Evolutionary conservation across 148 eudicot species (phyloP).

Genomic region (Pharnaceum exiguum): DNA sequence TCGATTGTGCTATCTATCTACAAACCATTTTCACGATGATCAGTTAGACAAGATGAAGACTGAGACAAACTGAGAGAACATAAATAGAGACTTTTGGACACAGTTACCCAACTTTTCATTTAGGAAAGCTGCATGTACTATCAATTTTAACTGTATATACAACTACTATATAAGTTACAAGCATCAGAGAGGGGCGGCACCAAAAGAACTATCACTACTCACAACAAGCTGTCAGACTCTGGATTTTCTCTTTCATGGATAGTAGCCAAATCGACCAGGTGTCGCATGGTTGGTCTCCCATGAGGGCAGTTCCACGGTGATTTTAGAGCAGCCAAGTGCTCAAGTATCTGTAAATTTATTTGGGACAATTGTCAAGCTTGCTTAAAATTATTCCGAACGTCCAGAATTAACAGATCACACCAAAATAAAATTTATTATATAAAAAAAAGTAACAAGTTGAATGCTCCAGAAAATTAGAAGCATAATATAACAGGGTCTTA

Average conservation of each 20-base stretch:
- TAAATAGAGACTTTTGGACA: too few species aligned
- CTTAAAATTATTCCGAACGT: background rate
- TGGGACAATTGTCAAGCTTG: background rate
- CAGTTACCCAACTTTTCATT: too few species aligned
- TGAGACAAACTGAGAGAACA: too few species aligned
- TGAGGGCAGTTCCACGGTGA: conserved; percentile 99
- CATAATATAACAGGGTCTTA: too few species aligned
- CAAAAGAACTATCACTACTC: background rate
- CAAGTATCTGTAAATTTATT: conserved; percentile 52
- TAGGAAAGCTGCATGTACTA: too few species aligned
- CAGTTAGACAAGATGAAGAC: too few species aligned
- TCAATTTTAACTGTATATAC: too few species aligned
- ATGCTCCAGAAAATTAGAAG: too few species aligned
- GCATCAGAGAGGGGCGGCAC: background rate
- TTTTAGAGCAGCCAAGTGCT: conserved; percentile 71
- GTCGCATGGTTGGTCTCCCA: conserved; percentile 98
- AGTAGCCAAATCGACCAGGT: conserved; percentile 63
- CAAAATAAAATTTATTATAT: background rate
- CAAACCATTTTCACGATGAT: too few species aligned
- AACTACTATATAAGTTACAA: conserved; percentile 12
- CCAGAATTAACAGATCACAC: background rate
- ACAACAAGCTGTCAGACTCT: conserved; percentile 7
- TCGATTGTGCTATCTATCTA: too few species aligned
- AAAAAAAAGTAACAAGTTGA: too few species aligned
- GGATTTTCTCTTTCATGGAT: conserved; percentile 23